Base-by-base conservation (phyloP, 2,329 filamentous ascomycete species). In the Colletotrichum sp. region DNA sequence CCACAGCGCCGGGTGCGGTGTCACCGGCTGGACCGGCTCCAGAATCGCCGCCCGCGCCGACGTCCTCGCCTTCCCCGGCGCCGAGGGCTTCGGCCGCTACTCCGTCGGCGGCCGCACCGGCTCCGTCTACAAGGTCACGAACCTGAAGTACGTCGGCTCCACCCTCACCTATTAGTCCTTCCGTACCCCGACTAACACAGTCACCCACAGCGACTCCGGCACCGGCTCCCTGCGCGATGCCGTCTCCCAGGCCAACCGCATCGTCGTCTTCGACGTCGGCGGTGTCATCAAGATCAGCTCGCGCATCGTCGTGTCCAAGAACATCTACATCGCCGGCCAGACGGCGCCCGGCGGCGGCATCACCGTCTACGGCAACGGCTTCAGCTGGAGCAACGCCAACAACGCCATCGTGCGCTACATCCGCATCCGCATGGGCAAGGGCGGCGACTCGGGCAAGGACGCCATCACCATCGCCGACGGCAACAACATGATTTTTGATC, bases 371-470 rank as follows among this genome's bases (percentile, higher is more conserved):
- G 89, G 89, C n/a, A 89, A 90, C 77, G 88, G 88, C 2, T 85
- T 86, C 84, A 89, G 87, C 3, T 90, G 88, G 77, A 89, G 87
- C 6, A 88, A 89, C 60, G 87, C 88, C 9, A 82, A 90, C 79
- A 86, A 90, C 57, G 84, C 87, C 32, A 90, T 91, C 74, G 86
- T 90, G 36, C 86, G 90, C n/a, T 90, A 91, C 79, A 85, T 91
- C 24, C 86, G 89, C 21, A 87, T 91, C 70, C 87, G 89, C 30
- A 90, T 90, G 88, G 89, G 89, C 38, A 87, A 85, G 65, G 82
- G 84, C 8, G 89, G 89, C 6, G 83, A 82, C n/a, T 86, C 85
- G 4, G 89, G 89, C 9, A 91, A 92, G 79, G 89, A 90, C 74
- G 90, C 85, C 3, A 85, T 90, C 57, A 87, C 85, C 21, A 90